A percentile compares a stretch with the other conserved stretches of the same genome.
phyloP scores from a whole-genome alignment of 2,329 filamentous ascomycete genomes.

The Proliferodiscus dingleyae region DNA sequence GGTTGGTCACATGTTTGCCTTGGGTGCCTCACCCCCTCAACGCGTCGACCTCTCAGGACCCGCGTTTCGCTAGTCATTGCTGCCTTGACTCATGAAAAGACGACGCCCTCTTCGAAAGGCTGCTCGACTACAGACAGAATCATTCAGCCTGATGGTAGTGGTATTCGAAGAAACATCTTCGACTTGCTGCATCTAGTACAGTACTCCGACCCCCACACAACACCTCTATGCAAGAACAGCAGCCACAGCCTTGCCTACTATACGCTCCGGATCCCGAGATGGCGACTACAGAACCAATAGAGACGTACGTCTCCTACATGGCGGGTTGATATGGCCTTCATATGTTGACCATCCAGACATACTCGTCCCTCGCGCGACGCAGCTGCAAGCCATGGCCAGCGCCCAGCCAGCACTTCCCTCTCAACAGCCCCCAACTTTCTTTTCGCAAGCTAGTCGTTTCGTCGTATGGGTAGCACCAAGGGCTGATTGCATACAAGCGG shows the following conservation, averaged over 20 bases:
- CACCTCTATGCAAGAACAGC: too few relatives aligned
- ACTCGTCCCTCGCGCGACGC: neutral
- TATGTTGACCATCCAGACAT: neutral
- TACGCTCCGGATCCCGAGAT: too few relatives aligned
- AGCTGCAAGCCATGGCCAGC: neutral
- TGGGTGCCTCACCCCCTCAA: slow-evolving; percentile 14
- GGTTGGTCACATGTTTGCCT: slow-evolving; percentile 13
- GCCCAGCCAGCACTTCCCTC: neutral
- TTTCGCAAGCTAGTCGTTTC: neutral
- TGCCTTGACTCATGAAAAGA: neutral
- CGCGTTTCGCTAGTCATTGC: neutral
- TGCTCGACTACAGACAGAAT: too few relatives aligned
- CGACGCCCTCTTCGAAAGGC: neutral
- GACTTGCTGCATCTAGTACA: too few relatives aligned
- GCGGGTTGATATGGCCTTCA: too few relatives aligned
- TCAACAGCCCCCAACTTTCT: neutral
- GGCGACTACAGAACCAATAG: too few relatives aligned
- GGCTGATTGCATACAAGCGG: neutral
- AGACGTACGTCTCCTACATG: too few relatives aligned
- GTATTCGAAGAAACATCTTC: too few relatives aligned
- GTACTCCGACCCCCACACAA: too few relatives aligned
- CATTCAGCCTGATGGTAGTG: too few relatives aligned
- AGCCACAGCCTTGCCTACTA: too few relatives aligned
- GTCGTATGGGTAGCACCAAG: neutral
- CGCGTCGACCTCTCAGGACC: slow-evolving; percentile 5